Evolutionary conservation across 2,329 filamentous ascomycete genomes (phyloP), one percentile per base, ranked within the genome.

Genomic region (Cylindrodendrum hubeiense): DNA sequence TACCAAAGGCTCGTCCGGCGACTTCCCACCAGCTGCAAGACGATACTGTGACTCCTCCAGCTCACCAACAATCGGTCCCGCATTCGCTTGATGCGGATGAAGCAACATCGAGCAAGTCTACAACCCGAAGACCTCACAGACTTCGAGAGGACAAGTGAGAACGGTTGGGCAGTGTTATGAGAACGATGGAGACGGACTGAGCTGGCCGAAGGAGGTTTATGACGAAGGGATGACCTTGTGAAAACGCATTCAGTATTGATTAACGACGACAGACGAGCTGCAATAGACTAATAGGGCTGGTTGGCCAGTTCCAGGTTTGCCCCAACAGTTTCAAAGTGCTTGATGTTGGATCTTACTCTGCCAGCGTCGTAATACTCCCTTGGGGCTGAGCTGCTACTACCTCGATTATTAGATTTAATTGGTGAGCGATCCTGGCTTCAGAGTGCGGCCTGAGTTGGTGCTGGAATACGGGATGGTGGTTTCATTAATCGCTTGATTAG

Each of bases 21-120:
- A 24, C 30, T 17, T 24, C 46, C 44, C 71, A 74, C 26, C 19
- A 55, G 15, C 52, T 74, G 37, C 54, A 49, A 24, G 26, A 65
- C 26, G 71, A 74, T 34, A 33, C 52, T 21, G 47, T 66, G 24
- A 53, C 43, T 26, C 21, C 33, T 19, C 52, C 61, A 15, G 19
- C 37, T 17, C 58, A 17, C 49, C 47, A 24, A 46, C 41, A 60
- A 26, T 52, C 49, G 26, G 60, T 22, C 5, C 55, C 65, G 4
- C 71, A 74, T 30, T 50, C 24, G 22, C 67, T 74, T 12, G 71
- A 67, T 19, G 51, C 22, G 17, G 71, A 73, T 21, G 60, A 63
- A 21, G 34, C 63, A 43, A 60, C 49, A 26, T 24, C 39, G 22
- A 66, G 33, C 9, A 64, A 58, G 39, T 33, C 53, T 13, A 37